phyloP scores from a whole-genome alignment of 2,329 filamentous ascomycete species.

The Colletotrichum eremochloae region DNA sequence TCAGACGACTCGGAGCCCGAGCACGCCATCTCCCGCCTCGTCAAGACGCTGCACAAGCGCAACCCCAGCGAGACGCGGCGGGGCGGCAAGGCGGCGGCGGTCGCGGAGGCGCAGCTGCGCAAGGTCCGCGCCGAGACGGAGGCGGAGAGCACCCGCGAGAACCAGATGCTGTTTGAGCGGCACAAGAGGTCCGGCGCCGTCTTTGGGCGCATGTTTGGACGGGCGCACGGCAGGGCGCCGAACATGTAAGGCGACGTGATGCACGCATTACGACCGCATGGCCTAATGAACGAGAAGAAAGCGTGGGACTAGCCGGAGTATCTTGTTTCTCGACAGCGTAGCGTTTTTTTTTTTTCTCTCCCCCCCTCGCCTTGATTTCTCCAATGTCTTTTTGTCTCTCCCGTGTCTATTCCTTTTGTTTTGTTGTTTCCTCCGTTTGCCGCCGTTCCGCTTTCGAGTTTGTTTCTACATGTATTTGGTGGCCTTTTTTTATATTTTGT shows the following conservation, averaged over 20 bases:
- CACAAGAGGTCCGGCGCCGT: constrained; percentile 39
- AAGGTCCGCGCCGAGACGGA: constrained; percentile 36
- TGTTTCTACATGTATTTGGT: constrained; percentile 9
- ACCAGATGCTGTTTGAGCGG: constrained; percentile 22
- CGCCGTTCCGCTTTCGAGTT: constrained; percentile 8
- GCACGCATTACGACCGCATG: constrained; percentile 6
- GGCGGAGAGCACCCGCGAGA: constrained; percentile 35
- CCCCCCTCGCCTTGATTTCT: too few relatives aligned
- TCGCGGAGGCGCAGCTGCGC: constrained; percentile 39
- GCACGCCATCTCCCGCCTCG: constrained; percentile 36
- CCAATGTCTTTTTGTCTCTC: constrained; percentile 11
- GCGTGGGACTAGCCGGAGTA: background rate
- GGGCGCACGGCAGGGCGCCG: background rate
- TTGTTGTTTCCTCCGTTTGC: constrained; percentile 17
- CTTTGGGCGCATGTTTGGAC: constrained; percentile 44
- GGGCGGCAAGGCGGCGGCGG: constrained; percentile 31
- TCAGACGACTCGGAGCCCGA: constrained; percentile 37
- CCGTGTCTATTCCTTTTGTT: constrained; percentile 16
- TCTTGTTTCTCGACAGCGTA: constrained; percentile 8
- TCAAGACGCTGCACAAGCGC: constrained; percentile 41
- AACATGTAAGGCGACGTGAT: background rate
- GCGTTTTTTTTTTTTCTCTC: constrained; percentile 1
- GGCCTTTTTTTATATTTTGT: background rate
- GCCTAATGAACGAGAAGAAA: constrained; percentile 1
- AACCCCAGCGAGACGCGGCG: constrained; percentile 37